Evolutionary conservation across 257 asterid genomes (phyloP).

Genomic region (Orobanche coerulescens): DNA sequence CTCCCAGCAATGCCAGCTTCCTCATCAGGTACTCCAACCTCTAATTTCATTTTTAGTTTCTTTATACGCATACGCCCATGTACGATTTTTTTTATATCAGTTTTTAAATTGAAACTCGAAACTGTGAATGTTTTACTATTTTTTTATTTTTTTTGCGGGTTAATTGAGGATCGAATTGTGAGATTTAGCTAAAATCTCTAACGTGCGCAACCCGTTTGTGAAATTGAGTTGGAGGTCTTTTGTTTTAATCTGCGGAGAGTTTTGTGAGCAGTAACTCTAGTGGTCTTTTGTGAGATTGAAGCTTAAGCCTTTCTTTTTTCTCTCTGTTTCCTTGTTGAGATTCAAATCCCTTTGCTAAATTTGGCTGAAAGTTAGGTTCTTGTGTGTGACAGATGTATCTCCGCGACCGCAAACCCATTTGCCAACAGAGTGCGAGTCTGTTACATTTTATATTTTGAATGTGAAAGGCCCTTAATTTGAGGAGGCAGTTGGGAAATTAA

Average conservation of each 20-base stretch:
- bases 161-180: background rate
- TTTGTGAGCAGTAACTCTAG: background rate
- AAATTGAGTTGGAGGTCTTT: background rate
- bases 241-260: background rate
- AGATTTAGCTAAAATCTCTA: background rate
- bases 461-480: background rate
- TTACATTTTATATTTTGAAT: background rate
- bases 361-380: background rate
- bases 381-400: background rate
- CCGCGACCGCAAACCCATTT: background rate
- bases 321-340: background rate
- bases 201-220: background rate
- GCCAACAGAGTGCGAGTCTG: background rate
- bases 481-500: background rate
- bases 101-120: background rate
- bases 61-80: background rate
- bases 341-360: background rate
- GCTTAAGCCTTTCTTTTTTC: background rate
- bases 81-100: background rate
- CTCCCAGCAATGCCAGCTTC: slow-evolving; percentile 61
- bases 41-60: background rate
- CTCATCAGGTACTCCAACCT: slow-evolving; percentile 27
- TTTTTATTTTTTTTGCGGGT: background rate
- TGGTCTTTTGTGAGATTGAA: background rate
- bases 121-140: background rate